Percentiles rank a stretch among this genome's conserved stretches.
Conservation (phyloP, 2,329 filamentous ascomycete genomes). For the Ophiocordyceps robertsii region DNA sequence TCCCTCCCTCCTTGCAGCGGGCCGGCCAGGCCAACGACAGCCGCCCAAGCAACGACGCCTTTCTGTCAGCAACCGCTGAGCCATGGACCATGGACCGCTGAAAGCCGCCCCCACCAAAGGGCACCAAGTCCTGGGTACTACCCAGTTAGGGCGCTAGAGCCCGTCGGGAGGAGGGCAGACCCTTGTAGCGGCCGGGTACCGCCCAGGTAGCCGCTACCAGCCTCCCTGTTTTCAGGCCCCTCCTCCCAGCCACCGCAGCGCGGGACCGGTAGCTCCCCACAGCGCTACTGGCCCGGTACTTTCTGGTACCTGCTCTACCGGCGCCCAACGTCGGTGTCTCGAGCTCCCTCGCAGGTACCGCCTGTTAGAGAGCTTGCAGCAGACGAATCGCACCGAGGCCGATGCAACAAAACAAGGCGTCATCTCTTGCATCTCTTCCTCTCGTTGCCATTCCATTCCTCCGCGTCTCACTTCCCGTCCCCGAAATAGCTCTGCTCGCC, state of each 20-base stretch:
- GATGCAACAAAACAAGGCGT: constrained; percentile 4
- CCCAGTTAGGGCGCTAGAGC: no score
- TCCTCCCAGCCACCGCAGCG: constrained; percentile 9
- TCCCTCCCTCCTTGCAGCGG: no score
- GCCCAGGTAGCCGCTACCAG: constrained; percentile 10
- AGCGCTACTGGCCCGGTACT: neutral
- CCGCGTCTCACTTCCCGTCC: neutral
- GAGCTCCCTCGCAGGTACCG: neutral
- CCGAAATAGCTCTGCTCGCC: neutral
- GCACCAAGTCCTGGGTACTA: no score
- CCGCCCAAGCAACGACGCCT: no score
- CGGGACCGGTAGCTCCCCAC: neutral
- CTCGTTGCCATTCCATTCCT: constrained; percentile 1
- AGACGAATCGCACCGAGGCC: constrained; percentile 1
- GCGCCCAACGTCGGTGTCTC: neutral
- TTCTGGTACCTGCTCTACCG: neutral
- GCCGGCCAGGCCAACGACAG: no score
- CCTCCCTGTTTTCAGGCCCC: constrained; percentile 18
- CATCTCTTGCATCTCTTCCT: constrained; percentile 1
- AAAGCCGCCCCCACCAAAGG: no score
- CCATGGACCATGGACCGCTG: no score
- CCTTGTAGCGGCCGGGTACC: neutral
- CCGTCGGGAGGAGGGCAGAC: neutral
- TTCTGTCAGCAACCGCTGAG: no score
- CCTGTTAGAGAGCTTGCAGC: neutral